phyloP scores from a whole-genome alignment of 2,329 filamentous ascomycete species.

The Exophiala xenobiotica region DNA sequence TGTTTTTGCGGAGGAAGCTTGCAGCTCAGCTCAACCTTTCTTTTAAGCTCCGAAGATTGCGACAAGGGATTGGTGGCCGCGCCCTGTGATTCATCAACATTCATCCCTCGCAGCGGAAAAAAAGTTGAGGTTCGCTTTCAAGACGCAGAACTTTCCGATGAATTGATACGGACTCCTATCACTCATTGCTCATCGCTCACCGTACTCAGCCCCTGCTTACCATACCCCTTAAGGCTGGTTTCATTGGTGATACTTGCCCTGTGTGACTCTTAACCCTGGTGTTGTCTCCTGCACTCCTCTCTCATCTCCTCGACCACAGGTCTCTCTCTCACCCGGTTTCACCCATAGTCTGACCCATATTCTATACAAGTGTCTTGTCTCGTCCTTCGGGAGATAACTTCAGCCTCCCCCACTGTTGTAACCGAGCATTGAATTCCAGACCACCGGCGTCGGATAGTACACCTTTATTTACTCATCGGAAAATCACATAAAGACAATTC shows the following conservation, averaged over 20 bases:
- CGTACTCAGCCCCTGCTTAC: conserved; percentile 3
- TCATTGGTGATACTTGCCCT: conserved; percentile 12
- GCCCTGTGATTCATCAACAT: not conserved
- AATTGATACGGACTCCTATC: not conserved
- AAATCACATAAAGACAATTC: not conserved
- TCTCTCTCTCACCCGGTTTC: conserved; percentile 18
- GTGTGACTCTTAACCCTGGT: conserved; percentile 16
- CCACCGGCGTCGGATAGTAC: conserved; percentile 6
- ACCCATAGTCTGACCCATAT: conserved; percentile 18
- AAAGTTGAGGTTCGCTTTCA: not conserved
- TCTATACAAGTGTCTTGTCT: conserved; percentile 3
- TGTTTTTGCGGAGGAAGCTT: not conserved
- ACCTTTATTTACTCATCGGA: not conserved
- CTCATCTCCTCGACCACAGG: not conserved
- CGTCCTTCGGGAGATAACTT: not conserved
- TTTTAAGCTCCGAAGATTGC: too few species aligned
- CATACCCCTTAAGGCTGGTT: conserved; percentile 10
- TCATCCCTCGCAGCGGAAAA: not conserved
- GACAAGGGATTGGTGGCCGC: not conserved
- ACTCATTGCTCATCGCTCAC: too few species aligned
- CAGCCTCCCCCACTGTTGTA: not conserved
- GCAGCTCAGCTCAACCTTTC: too few species aligned
- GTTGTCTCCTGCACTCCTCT: not conserved
- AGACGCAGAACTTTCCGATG: not conserved
- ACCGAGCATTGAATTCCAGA: not conserved